phyloP scores from a whole-genome alignment of 1,284 basidiomycete species.

The Puccinia polysora region DNA sequence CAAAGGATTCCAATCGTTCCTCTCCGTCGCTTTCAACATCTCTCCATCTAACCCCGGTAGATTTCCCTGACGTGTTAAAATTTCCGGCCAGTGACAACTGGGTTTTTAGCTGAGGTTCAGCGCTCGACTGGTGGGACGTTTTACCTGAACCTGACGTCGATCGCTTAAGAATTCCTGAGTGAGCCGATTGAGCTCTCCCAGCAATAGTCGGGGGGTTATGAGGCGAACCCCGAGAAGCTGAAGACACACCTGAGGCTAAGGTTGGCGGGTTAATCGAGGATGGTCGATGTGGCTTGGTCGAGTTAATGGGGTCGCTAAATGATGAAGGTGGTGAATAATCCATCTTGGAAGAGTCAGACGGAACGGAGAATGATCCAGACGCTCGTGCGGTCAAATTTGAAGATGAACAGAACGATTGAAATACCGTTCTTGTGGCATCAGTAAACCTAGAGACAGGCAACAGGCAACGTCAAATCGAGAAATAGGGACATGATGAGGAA shows the following conservation, averaged over 20 bases:
- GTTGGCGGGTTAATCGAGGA: conserved; percentile 15
- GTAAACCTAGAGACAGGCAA: background rate
- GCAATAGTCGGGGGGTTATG: conserved; percentile 9
- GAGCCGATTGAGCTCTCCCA: background rate
- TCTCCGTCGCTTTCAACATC: conserved; percentile 37
- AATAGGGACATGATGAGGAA: background rate
- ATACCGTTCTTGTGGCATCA: conserved; percentile 17
- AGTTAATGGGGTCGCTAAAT: background rate
- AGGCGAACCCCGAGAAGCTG: conserved; percentile 16
- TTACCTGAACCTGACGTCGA: background rate
- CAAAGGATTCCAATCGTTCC: conserved; percentile 29
- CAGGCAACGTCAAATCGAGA: background rate
- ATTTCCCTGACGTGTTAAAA: background rate
- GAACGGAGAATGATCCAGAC: background rate
- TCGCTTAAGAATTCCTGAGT: background rate
- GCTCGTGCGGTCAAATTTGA: background rate
- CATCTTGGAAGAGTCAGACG: background rate
- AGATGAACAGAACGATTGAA: conserved; percentile 16
- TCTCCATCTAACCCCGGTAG: conserved; percentile 30
- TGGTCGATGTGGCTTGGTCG: background rate
- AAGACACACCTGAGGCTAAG: conserved; percentile 5
- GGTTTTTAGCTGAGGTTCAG: conserved; percentile 11
- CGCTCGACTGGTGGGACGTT: background rate
- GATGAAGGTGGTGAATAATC: conserved; percentile 17
- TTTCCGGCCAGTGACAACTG: background rate